Conservation (phyloP, 139 green algal species). For the Tetraselmis striata region DNA sequence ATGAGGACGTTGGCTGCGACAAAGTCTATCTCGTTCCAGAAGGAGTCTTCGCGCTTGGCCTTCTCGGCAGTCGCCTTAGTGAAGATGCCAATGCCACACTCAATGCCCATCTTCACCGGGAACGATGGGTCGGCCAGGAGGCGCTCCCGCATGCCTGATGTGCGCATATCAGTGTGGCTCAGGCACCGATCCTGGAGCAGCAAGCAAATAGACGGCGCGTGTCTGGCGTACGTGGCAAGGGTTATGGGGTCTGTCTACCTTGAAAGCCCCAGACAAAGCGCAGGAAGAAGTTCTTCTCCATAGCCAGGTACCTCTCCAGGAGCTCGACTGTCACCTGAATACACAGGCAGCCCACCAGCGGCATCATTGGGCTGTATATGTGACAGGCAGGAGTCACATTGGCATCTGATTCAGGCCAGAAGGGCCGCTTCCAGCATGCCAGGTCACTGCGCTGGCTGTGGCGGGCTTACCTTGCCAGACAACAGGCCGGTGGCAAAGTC, state of each 20-base stretch:
- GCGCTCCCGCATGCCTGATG: slow-evolving; percentile 86
- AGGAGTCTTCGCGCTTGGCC: slow-evolving; percentile 58
- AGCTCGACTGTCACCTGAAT: slow-evolving; percentile 19
- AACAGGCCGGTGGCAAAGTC: not conserved
- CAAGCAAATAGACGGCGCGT: not conserved
- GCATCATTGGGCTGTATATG: too few species aligned
- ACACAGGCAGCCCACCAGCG: too few species aligned
- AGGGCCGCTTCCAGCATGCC: too few species aligned
- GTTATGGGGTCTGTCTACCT: slow-evolving; percentile 2
- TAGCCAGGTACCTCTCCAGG: slow-evolving; percentile 64
- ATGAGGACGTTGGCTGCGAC: slow-evolving; percentile 93
- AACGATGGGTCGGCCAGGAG: slow-evolving; percentile 89
- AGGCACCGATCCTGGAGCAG: slow-evolving; percentile 3
- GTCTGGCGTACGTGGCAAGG: not conserved
- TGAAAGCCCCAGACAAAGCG: slow-evolving; percentile 42
- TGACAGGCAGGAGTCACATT: too few species aligned
- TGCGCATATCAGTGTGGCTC: too few species aligned
- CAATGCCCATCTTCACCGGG: slow-evolving; percentile 81
- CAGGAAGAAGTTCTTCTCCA: slow-evolving; percentile 57
- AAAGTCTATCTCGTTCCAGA: slow-evolving; percentile 84
- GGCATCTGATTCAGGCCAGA: too few species aligned
- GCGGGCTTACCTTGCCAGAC: not conserved
- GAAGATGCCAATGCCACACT: slow-evolving; percentile 87
- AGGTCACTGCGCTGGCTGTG: too few species aligned
- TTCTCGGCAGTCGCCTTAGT: slow-evolving; percentile 92